Base-by-base conservation (phyloP, 176 grass and related monocot species). In the Pontederia crassipes region DNA sequence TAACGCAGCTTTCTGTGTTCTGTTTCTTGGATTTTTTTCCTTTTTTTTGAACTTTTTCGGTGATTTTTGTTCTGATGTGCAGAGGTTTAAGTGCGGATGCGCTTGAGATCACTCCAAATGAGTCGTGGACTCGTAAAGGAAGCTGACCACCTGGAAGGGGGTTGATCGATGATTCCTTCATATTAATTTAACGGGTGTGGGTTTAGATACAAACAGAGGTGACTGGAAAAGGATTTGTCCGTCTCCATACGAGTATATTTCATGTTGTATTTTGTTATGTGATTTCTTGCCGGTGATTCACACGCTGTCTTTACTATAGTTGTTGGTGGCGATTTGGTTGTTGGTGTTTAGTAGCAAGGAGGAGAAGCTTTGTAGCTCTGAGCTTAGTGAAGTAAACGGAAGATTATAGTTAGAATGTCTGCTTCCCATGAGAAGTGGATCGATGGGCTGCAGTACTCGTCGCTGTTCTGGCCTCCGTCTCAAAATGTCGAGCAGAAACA, bases 401-500 rank as follows among this genome's bases (percentile, higher is more conserved):
- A 4, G 17, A 2, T 10, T 65, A 27, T 24, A 28, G 62, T 24
- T 65, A 57, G 52, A 57, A 69, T 69, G 66, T 48, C 66, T 24
- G 16, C 56, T 35, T 15, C 52, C 4, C 46, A 69, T 47, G 66
- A 57, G 12, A 69, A 47, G 35, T 69, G 66, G 66, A 69, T 69
- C 35, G 66, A 69, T 32, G 35, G 66, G 49, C 53, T 69, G 32
- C 66, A 48, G 35, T 69, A 56, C 29, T 57, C 66, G 29, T 69
- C 66, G 12, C 66, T 69, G 9, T 57, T 69, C 53, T 69, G 66
- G 66, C 66, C 66, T 46, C 66, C 66, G 17, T 29, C 66, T 8
- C 66, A 69, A 48, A 52, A 69, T 57, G 66, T 56, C 11, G 29
- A 48, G 40, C 66, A 69, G 53, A 69, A 28, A 28, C 66, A 69